Base-by-base conservation (phyloP, 2,329 filamentous ascomycete species). In the Alternaria angustiovoidea region DNA sequence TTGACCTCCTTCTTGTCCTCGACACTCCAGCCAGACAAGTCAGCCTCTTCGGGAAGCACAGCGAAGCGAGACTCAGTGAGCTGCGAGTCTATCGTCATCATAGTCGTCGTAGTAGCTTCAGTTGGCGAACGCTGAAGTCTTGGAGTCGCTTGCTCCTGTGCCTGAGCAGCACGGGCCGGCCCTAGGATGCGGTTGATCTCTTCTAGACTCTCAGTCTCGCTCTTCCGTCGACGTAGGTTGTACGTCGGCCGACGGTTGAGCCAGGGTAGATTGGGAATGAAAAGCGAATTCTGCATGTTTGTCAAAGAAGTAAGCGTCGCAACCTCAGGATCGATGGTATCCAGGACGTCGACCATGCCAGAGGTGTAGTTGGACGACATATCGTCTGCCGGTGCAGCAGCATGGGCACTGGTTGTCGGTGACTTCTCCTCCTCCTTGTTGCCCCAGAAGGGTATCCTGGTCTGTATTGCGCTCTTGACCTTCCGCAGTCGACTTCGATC, bases 251-350 rank as follows among this genome's bases (percentile, higher is more conserved):
- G 85, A 49, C 93, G 86, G 71, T 96, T 95, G 51, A 96, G 69
- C 68, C 88, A 88, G 41, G 92, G 92, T n/a, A 96, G 82, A 65
- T 93, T 89, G 0, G 93, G 93, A 2, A 96, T 82, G 78, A 96
- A 96, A 9, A 96, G 86, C 0, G 92, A 95, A 75, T 96, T 96
- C 72, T 96, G 92, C 20, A 96, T 89, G 71, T 96, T 96, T 43
- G 91, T 96, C 9, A 96, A 85, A 14, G 92, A 94, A 0, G 91
- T 92, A 4, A 96, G 81, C 0, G 92, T 92, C 36, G 91, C 88
- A 4, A 96, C 89, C 79, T 96, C 91, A 42, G 92, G 92, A 70
- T 96, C 92, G 64, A 92, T 82, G 32, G 90, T 86, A 78, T 91
- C 89, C 51, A 92, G 79, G 16, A 91, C 79, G 75, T 91, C 88